Evolutionary conservation across 1,284 basidiomycete species (phyloP).

Genomic region (Ceratobasidium sp.): DNA sequence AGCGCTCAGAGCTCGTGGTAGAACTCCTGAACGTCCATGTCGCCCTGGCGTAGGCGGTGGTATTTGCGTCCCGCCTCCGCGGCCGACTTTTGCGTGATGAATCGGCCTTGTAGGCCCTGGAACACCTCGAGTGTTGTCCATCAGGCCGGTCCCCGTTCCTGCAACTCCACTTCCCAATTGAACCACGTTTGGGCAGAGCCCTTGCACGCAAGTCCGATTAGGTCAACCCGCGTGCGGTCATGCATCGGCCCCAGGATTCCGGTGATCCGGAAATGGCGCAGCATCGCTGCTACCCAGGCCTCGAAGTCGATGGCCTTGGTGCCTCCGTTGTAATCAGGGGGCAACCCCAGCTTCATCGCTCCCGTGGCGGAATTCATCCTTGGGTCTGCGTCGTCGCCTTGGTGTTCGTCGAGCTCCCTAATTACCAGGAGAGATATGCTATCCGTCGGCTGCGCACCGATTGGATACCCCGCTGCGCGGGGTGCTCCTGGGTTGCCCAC

Average conservation of each 20-base stretch:
- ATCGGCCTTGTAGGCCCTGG: not conserved
- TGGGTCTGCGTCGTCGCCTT: not conserved
- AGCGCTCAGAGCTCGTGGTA: not conserved
- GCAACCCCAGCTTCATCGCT: not conserved
- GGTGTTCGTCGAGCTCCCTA: not conserved
- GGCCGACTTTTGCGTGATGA: not conserved
- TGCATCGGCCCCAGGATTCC: not conserved
- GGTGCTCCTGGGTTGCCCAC: not conserved
- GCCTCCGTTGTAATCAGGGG: not conserved
- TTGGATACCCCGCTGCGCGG: not conserved
- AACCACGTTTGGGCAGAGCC: not conserved
- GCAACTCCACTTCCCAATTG: not conserved
- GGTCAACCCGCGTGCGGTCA: not conserved
- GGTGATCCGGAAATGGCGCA: not conserved
- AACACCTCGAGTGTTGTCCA: slow-evolving; percentile 9
- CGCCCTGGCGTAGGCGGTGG: not conserved
- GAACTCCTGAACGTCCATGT: not conserved
- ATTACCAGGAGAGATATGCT: not conserved
- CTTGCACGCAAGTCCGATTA: not conserved
- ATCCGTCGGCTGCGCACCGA: not conserved
- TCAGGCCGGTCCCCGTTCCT: not conserved
- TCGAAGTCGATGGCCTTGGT: not conserved
- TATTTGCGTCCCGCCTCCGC: slow-evolving; percentile 3
- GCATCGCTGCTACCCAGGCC: not conserved
- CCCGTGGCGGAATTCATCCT: not conserved